These are phyloP conservation scores for Chlorella vulgaris DNA, from an alignment of 139 green algal species.

Conservation along the genomic window DNA sequence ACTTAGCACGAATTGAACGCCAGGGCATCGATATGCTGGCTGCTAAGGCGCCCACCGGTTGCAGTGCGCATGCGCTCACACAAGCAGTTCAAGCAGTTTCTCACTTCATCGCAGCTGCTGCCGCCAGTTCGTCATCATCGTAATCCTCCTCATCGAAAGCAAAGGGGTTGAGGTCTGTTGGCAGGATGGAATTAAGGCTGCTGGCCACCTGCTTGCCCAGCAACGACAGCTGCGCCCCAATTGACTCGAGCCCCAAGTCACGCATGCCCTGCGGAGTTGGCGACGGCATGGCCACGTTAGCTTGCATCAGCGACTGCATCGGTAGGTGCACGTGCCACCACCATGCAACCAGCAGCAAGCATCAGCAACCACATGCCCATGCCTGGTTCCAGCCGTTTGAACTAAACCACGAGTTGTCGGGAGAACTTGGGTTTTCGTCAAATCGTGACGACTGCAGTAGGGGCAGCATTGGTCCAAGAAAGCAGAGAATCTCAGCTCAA, in stretches of 20 bases:
- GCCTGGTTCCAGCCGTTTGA: neutral
- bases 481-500: neutral
- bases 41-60: neutral
- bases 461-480: neutral
- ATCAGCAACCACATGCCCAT: no score
- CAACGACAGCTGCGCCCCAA: constrained; percentile 25
- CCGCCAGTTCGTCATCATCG: constrained; percentile 10
- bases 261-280: constrained; percentile 21
- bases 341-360: no score
- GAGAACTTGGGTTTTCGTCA: neutral
- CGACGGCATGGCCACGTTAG: neutral
- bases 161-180: constrained; percentile 21
- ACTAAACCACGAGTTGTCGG: neutral
- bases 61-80: neutral
- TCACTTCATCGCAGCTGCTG: constrained; percentile 1
- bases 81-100: neutral
- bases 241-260: constrained; percentile 10
- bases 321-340: no score
- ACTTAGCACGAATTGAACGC: neutral
- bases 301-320: neutral
- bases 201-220: constrained; percentile 13
- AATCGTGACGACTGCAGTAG: neutral
- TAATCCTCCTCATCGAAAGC: constrained; percentile 19
- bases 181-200: constrained; percentile 8
- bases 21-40: neutral